Evolutionary conservation across 495 filamentous ascomycete genomes (phyloP).

Genomic region (Saxispiralis lemnorum): DNA sequence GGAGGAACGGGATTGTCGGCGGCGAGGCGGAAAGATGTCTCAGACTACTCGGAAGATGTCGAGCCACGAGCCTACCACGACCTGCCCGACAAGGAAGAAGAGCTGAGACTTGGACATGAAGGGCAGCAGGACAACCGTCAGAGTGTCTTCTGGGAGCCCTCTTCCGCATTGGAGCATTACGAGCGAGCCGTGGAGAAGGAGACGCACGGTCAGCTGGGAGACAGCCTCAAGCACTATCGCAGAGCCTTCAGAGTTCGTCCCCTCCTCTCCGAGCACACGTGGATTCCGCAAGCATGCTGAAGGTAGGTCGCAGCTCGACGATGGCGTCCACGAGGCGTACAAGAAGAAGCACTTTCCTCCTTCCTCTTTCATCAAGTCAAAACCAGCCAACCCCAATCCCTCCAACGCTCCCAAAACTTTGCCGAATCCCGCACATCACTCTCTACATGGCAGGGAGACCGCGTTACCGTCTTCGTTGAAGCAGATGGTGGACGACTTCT

Average conservation of each 20-base stretch:
- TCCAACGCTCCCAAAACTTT: conserved; percentile 36
- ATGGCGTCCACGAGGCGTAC: conserved; percentile 66
- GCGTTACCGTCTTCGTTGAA: conserved; percentile 30
- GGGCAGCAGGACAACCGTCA: conserved; percentile 9
- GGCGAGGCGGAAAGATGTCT: conserved; percentile 10
- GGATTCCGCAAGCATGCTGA: conserved; percentile 3
- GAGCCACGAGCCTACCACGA: conserved; percentile 29
- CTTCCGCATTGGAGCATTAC: conserved; percentile 78
- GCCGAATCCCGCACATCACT: conserved; percentile 38
- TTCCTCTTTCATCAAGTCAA: conserved; percentile 37
- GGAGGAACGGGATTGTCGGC: conserved; percentile 5
- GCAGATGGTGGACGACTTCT: conserved; percentile 61
- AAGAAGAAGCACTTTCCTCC: conserved; percentile 75
- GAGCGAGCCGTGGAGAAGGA: conserved; percentile 84
- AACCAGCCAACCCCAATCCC: conserved; percentile 34
- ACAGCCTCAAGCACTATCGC: conserved; percentile 75
- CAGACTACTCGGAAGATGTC: conserved; percentile 22
- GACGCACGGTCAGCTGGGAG: conserved; percentile 63
- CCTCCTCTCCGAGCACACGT: background rate
- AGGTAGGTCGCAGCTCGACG: conserved; percentile 46
- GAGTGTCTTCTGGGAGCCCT: conserved; percentile 33
- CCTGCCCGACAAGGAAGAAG: conserved; percentile 27
- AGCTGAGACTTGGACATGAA: conserved; percentile 28
- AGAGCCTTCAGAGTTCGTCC: conserved; percentile 62
- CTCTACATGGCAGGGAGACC: conserved; percentile 31